Evolutionary conservation across 495 filamentous ascomycete species (phyloP).

Genomic region (Pseudoneurospora amorphoporcata): DNA sequence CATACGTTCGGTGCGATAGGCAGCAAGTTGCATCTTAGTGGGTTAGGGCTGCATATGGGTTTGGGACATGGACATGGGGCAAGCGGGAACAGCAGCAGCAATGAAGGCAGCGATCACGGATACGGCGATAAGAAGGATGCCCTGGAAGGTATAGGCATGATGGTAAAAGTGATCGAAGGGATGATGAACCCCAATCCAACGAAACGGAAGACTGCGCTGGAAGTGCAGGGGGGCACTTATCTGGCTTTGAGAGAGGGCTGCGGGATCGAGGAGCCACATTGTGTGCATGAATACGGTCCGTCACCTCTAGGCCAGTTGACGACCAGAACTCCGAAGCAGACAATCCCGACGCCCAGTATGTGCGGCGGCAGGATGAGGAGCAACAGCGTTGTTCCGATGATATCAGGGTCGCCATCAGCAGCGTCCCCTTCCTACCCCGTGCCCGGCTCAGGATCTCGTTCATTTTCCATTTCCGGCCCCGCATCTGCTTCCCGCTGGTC

Average conservation of each 20-base stretch:
- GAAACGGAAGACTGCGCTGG: constrained; percentile 33
- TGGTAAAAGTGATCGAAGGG: constrained; percentile 33
- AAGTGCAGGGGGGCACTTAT: constrained; percentile 35
- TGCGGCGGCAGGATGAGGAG: constrained; percentile 13
- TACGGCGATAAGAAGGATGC: constrained; percentile 31
- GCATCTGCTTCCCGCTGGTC: background rate
- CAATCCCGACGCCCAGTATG: constrained; percentile 9
- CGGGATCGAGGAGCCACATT: constrained; percentile 34
- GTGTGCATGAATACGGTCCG: constrained; percentile 29
- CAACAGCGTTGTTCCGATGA: constrained; percentile 2
- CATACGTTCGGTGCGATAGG: constrained; percentile 34
- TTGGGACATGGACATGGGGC: background rate
- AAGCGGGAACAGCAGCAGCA: background rate
- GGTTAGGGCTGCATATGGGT: background rate
- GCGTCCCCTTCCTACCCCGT: background rate
- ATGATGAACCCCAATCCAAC: constrained; percentile 38
- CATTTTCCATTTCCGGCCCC: background rate
- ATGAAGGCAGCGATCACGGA: background rate
- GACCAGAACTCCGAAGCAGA: constrained; percentile 1
- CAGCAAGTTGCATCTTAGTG: constrained; percentile 7
- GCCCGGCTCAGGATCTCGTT: background rate
- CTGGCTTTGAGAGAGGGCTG: constrained; percentile 36
- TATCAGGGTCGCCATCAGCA: background rate
- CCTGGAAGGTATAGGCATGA: constrained; percentile 35
- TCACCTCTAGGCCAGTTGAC: constrained; percentile 23